A percentile compares a stretch with the other conserved stretches of the same genome.
Conservation (phyloP, 306 rosid species). For the Cicer yamashitae region DNA sequence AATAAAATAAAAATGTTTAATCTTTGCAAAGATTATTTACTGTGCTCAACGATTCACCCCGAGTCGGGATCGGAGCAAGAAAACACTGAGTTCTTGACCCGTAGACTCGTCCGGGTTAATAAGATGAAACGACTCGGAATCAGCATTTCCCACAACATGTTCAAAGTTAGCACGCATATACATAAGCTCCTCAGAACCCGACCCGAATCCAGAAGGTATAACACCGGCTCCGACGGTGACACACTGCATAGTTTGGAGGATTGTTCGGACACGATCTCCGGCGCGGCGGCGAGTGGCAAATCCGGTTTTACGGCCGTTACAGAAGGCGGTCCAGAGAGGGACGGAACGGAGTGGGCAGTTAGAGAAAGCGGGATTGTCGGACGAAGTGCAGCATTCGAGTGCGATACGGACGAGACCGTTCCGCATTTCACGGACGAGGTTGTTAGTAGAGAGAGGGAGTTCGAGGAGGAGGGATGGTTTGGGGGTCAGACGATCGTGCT, state of each 20-base stretch:
- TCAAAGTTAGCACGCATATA: slow-evolving; percentile 90
- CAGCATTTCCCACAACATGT: slow-evolving; percentile 84
- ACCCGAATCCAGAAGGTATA: slow-evolving; percentile 60
- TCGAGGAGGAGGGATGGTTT: slow-evolving; percentile 81
- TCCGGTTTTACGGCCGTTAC: slow-evolving; percentile 75
- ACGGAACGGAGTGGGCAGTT: slow-evolving; percentile 68
- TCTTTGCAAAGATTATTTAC: neutral
- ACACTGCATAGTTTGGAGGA: slow-evolving; percentile 80
- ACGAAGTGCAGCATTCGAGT: slow-evolving; percentile 56
- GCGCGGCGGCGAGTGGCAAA: slow-evolving; percentile 68
- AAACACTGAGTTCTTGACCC: slow-evolving; percentile 89
- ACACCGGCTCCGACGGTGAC: slow-evolving; percentile 91
- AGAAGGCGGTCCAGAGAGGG: slow-evolving; percentile 73
- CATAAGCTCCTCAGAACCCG: slow-evolving; percentile 70
- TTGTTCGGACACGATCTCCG: slow-evolving; percentile 55
- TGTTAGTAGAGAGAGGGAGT: slow-evolving; percentile 70
- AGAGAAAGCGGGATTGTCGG: slow-evolving; percentile 43
- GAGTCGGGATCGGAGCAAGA: slow-evolving; percentile 80
- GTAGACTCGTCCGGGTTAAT: slow-evolving; percentile 88
- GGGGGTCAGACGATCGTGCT: slow-evolving; percentile 65
- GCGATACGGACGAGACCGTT: slow-evolving; percentile 84
- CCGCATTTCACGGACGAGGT: slow-evolving; percentile 84
- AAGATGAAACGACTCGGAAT: slow-evolving; percentile 89
- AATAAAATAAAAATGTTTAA: neutral
- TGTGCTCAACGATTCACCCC: slow-evolving; percentile 39